Conservation (phyloP, 768 basidiomycete genomes). For the Lactarius vividus region DNA sequence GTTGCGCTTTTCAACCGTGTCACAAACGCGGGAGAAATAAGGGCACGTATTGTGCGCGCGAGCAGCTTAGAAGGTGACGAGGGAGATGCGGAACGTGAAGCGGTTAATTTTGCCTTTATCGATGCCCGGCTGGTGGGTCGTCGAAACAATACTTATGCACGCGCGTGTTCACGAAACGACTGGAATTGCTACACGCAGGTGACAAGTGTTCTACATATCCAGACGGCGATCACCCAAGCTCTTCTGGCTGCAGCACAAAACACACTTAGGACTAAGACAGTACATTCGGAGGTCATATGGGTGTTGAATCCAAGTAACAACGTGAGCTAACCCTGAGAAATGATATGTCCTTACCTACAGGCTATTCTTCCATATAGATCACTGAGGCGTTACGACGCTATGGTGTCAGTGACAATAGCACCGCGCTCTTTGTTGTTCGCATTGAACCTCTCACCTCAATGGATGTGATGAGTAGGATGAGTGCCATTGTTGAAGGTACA, state of each 20-base stretch:
- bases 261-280: slow-evolving; percentile 72
- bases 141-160: neutral
- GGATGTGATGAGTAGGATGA: slow-evolving; percentile 54
- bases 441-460: slow-evolving; percentile 45
- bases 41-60: slow-evolving; percentile 68
- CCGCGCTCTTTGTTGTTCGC: slow-evolving; percentile 68
- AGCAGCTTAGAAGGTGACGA: slow-evolving; percentile 54
- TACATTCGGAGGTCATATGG: slow-evolving; percentile 92
- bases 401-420: slow-evolving; percentile 69
- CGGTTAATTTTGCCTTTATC: slow-evolving; percentile 90
- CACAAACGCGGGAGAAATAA: slow-evolving; percentile 56
- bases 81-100: slow-evolving; percentile 67
- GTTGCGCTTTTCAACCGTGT: slow-evolving; percentile 68
- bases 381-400: slow-evolving; percentile 84
- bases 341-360: neutral
- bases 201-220: slow-evolving; percentile 73
- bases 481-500: slow-evolving; percentile 55
- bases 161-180: slow-evolving; percentile 3
- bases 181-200: slow-evolving; percentile 50
- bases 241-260: slow-evolving; percentile 63
- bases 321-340: slow-evolving; percentile 39
- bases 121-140: slow-evolving; percentile 69
- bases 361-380: slow-evolving; percentile 51
- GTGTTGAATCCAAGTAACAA: slow-evolving; percentile 84
- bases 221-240: slow-evolving; percentile 82